Evolutionary conservation across 2,329 filamentous ascomycete genomes (phyloP).

Genomic region (Xylariaceae sp.): DNA sequence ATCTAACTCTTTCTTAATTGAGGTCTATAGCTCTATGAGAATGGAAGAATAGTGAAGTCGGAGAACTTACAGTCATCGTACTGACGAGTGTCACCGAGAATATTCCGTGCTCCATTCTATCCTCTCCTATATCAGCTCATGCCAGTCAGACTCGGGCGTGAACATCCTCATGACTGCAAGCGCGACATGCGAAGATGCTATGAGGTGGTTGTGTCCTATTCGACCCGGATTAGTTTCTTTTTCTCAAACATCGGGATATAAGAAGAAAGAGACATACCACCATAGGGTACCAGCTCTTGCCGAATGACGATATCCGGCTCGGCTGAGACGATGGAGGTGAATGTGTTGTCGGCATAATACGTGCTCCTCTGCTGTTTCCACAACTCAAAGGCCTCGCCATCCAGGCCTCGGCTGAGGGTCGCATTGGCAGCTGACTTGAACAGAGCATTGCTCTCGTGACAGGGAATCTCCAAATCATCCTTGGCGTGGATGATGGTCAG

Average conservation of each 20-base stretch:
- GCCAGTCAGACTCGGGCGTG: constrained; percentile 31
- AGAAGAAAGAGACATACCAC: constrained; percentile 40
- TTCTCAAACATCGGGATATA: not conserved
- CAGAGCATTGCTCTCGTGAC: constrained; percentile 59
- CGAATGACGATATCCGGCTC: constrained; percentile 45
- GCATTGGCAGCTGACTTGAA: constrained; percentile 57
- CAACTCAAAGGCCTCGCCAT: constrained; percentile 36
- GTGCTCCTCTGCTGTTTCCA: constrained; percentile 45
- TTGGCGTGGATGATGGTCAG: constrained; percentile 73
- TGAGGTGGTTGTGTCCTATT: constrained; percentile 64
- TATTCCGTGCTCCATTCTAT: not conserved
- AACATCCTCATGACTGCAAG: constrained; percentile 64
- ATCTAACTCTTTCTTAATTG: too few relatives aligned
- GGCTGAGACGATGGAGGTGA: constrained; percentile 42
- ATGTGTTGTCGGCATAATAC: constrained; percentile 41
- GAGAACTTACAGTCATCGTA: too few relatives aligned
- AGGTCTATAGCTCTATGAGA: too few relatives aligned
- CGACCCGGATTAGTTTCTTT: not conserved
- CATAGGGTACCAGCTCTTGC: constrained; percentile 50
- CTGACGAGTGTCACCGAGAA: too few relatives aligned
- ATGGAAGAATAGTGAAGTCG: too few relatives aligned
- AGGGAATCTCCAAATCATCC: constrained; percentile 79
- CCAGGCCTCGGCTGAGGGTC: constrained; percentile 35
- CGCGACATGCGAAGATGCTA: constrained; percentile 59
- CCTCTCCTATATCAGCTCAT: not conserved